phyloP scores from a whole-genome alignment of 805 yeast genomes.

The Lachancea dasiensis region DNA sequence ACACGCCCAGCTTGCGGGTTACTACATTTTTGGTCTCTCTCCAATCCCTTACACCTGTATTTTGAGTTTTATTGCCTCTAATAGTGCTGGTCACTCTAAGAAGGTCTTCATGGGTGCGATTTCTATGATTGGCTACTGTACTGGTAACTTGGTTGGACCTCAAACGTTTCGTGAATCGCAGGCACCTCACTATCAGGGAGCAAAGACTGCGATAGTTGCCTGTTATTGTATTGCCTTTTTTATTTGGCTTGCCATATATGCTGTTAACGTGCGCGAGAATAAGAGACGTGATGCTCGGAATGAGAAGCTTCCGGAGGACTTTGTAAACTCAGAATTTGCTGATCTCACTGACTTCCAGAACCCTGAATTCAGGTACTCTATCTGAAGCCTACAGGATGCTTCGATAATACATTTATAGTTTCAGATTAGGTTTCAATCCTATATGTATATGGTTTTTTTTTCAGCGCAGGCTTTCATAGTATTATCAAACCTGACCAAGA shows the following conservation, averaged over 20 bases:
- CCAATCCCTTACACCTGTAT: constrained; percentile 23
- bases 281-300: background rate
- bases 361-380: constrained; percentile 33
- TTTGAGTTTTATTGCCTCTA: constrained; percentile 26
- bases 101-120: constrained; percentile 42
- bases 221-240: constrained; percentile 36
- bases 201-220: constrained; percentile 39
- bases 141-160: constrained; percentile 51
- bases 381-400: too few relatives aligned
- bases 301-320: constrained; percentile 6
- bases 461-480: too few relatives aligned
- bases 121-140: constrained; percentile 43
- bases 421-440: too few relatives aligned
- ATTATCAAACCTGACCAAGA: too few relatives aligned
- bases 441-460: too few relatives aligned
- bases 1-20: constrained; percentile 26
- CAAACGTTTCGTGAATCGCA: constrained; percentile 40
- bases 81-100: constrained; percentile 50
- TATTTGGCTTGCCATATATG: constrained; percentile 26
- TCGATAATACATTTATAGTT: too few relatives aligned
- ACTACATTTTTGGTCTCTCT: constrained; percentile 27
- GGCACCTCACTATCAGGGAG: constrained; percentile 41
- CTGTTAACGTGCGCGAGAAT: constrained; percentile 15
- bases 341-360: constrained; percentile 42
- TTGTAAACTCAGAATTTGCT: constrained; percentile 36